phyloP scores from a whole-genome alignment of 345 rosid species.

The Rhizophora apiculata region DNA sequence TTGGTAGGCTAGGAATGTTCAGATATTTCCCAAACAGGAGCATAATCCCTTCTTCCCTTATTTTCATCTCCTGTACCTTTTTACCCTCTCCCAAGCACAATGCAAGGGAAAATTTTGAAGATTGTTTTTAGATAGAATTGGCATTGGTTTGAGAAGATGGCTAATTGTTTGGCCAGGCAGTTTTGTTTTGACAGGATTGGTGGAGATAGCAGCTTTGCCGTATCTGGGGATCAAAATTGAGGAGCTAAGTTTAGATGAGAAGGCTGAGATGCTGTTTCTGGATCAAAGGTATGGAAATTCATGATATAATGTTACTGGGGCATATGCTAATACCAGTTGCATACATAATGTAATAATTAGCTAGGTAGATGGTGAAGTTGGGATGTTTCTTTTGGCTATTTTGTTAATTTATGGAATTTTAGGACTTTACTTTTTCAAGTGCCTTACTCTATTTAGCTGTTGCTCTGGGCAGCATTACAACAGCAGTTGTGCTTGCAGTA shows the following conservation, averaged over 20 bases:
- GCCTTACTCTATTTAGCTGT: slow-evolving; percentile 11
- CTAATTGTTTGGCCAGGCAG: slow-evolving; percentile 74
- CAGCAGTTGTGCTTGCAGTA: slow-evolving; percentile 72
- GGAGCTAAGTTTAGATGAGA: slow-evolving; percentile 76
- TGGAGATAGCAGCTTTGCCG: slow-evolving; percentile 57
- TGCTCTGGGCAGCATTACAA: slow-evolving; percentile 56
- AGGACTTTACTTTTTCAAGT: not conserved
- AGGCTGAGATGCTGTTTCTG: slow-evolving; percentile 71
- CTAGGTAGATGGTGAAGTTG: too few relatives aligned
- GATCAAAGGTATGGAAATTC: slow-evolving; percentile 62
- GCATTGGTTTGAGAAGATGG: slow-evolving; percentile 12
- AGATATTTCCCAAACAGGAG: too few relatives aligned
- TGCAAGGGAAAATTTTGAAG: not conserved
- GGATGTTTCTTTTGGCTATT: too few relatives aligned
- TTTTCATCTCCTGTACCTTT: too few relatives aligned
- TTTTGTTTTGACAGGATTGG: slow-evolving; percentile 89
- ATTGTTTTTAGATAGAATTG: not conserved
- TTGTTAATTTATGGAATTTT: too few relatives aligned
- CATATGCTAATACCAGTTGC: not conserved
- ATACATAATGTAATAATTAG: too few relatives aligned
- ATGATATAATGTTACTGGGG: not conserved
- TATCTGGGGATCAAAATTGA: slow-evolving; percentile 54
- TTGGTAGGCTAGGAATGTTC: too few relatives aligned
- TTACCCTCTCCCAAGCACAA: not conserved
- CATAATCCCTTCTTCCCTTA: too few relatives aligned